Evolutionary conservation across 306 rosid genomes (phyloP), one percentile per base, ranked within the genome.

Genomic region (Ochetophila trinervis): DNA sequence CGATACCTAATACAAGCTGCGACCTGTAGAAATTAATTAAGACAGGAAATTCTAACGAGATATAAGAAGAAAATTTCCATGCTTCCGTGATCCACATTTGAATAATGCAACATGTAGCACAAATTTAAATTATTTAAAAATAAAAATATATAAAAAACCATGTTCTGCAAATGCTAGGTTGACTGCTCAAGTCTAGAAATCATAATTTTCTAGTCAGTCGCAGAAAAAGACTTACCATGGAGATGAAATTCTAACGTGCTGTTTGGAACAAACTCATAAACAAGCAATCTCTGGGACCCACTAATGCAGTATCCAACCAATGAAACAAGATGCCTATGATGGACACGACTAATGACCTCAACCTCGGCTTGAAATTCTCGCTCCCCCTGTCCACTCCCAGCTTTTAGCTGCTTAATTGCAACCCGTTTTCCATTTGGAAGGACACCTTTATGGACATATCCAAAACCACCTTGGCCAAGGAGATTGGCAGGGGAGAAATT

Each of bases 381-480:
- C 59, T 87, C 89, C 57, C 89, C 89, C 37, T 87, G 89, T 30
- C 75, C 60, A 20, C 89, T 87, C 70, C 77, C 87, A 49, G 77
- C 80, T 68, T 79, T 87, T 53, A 79, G 74, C 65, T 82, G 93
- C 80, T 84, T 87, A 30, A 87, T 63, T 30, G 93, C 93, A 67
- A 87, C 84, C 56, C 30, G 63, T 79, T 82, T 87, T 62, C 87
- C 93, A 79, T 75, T 70, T 47, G 76, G 84, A 54, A 87, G 89
- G 71, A 81, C 75, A 30, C 93, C 93, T 84, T 82, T 81, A 60
- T 87, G 84, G 7, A 87, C 93, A 62, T 53, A 79, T 64, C 93
- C 89, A 66, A 84, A 84, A 34, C 93, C 89, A 57, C 93, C 93
- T 68, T 87, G 80, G 59, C 93, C 93, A 22, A 87, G 79, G 60